These are phyloP conservation scores for Taiwanofungus camphoratus DNA, from an alignment of 1,284 basidiomycete genomes.

Conservation along the genomic window DNA sequence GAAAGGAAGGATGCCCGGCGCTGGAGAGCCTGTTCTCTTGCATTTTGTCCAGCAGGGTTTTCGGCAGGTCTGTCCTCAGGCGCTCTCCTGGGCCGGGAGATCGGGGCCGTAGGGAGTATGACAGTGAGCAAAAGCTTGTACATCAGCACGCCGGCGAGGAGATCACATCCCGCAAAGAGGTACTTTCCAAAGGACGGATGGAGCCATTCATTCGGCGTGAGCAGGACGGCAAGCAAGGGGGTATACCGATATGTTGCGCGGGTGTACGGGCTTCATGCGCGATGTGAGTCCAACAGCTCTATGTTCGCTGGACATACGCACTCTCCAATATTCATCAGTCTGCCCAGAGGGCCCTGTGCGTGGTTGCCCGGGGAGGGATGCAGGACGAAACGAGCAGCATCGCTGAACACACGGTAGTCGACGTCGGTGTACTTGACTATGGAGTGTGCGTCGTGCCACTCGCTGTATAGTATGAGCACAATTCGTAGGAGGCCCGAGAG, in stretches of 20 bases:
- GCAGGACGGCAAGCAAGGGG: constrained; percentile 80
- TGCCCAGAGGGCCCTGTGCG: constrained; percentile 60
- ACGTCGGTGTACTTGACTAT: constrained; percentile 95
- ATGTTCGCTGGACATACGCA: no score
- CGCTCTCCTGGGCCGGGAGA: background rate
- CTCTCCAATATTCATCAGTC: constrained; percentile 56
- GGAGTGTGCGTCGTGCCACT: constrained; percentile 81
- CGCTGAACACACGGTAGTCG: constrained; percentile 94
- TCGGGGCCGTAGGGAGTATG: constrained; percentile 30
- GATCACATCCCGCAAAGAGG: constrained; percentile 82
- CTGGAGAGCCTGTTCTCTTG: constrained; percentile 4
- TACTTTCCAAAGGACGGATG: constrained; percentile 88
- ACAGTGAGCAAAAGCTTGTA: constrained; percentile 58
- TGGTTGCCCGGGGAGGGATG: constrained; percentile 41
- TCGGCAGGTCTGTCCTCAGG: constrained; percentile 5
- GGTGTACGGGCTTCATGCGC: constrained; percentile 79
- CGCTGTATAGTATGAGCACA: constrained; percentile 75
- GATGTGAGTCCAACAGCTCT: no score
- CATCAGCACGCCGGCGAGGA: constrained; percentile 78
- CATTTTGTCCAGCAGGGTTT: background rate
- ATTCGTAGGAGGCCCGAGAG: constrained; percentile 59
- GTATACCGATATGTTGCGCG: constrained; percentile 96
- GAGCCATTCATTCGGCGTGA: constrained; percentile 76
- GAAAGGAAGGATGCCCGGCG: constrained; percentile 47
- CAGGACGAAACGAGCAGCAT: constrained; percentile 74